Base-by-base conservation (phyloP, 257 asterid genomes). In the Solanum stenotomum region DNA sequence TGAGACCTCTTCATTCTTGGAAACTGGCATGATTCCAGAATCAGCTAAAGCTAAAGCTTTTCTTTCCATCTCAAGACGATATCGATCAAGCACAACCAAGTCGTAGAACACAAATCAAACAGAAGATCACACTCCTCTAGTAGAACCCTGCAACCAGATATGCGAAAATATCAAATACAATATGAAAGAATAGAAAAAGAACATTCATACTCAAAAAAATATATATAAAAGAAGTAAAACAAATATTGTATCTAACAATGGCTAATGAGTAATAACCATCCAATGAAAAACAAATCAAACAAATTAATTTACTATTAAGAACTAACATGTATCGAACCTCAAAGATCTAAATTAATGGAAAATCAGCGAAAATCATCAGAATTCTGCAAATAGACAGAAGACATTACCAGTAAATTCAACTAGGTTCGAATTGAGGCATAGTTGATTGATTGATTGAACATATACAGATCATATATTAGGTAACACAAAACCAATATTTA, bases 191-290 rank as follows among this genome's bases (percentile, higher is more conserved):
- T 15, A 42, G 49, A 42, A 42, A 42, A 42, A 10, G 49, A 76
- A 76, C 56, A 37, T n/a, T 75, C 89, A 13, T 93, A 90, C 92
- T 89, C 87, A 90, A 5, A 16, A 15, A 16, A 52, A 52, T 0
- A 52, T 0, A 20, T 20, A 22, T 27, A 27, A 59, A 46, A 59
- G 11, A 59, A 59, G 10, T 20, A 8, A 56, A 6, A 56, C 4
- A 56, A 56, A 3, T 7, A 56, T 56, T 20, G 52, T 44, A 20
- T 8, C 52, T 44, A 12, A 44, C 16, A 44, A 46, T 46, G 56
- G 56, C 56, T 46, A 46, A 46, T 46, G 20, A 14, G 56, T 46
- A 46, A 46, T 29, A 18, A 7, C 70, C 29, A 22, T 9, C 2
- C 29, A 56, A 20, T 18, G 56, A 46, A 46, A 63, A 16, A 71